These are phyloP conservation scores for Chlorella variabilis DNA, from an alignment of 163 green algal species.

Conservation along the genomic window DNA sequence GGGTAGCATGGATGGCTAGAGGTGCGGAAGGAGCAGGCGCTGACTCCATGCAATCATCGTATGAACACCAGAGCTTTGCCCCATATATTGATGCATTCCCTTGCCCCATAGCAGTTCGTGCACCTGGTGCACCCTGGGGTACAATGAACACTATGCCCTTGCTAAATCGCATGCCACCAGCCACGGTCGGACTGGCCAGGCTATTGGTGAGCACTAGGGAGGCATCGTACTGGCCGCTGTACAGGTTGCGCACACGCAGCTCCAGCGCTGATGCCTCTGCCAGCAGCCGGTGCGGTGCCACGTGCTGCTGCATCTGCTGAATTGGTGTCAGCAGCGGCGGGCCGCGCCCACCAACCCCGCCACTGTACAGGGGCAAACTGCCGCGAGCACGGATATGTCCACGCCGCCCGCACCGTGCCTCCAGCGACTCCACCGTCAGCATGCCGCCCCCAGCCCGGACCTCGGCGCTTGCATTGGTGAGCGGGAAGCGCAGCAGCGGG, in stretches of 20 bases:
- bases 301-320: background rate
- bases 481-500: conserved; percentile 67
- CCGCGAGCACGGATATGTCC: conserved; percentile 66
- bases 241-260: conserved; percentile 72
- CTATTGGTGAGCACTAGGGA: conserved; percentile 53
- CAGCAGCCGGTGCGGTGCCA: background rate
- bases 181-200: conserved; percentile 62
- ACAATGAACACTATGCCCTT: conserved; percentile 70
- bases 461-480: conserved; percentile 65
- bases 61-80: no score
- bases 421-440: conserved; percentile 68
- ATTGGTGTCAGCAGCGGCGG: no score
- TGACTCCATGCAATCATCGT: no score
- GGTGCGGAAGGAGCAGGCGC: no score
- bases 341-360: background rate
- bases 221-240: conserved; percentile 72
- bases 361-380: conserved; percentile 63
- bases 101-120: no score
- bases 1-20: no score
- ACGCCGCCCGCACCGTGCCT: conserved; percentile 68
- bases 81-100: no score
- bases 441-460: conserved; percentile 60
- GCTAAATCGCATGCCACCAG: conserved; percentile 69
- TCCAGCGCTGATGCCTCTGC: conserved; percentile 66
- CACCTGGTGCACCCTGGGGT: conserved; percentile 45